Base-by-base conservation (phyloP, 805 yeast species). In the Candida jianshihensis region DNA sequence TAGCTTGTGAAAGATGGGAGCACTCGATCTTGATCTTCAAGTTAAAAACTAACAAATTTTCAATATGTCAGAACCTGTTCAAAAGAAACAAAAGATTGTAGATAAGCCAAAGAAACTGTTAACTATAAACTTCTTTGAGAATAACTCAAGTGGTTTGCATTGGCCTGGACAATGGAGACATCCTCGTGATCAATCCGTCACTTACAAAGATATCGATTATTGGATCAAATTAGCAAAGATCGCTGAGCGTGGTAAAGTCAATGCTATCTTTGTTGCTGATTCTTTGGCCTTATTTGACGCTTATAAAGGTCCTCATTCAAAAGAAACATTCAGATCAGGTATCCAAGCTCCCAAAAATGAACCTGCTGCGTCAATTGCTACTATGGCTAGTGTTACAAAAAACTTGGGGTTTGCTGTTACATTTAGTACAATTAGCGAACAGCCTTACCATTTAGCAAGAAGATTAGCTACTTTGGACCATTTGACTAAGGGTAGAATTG, bases 121-220 rank as follows among this genome's bases (percentile, higher is more conserved):
- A 11, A 26, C 29, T 10, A 26, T 26, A 14, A 61, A 60, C 46
- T 65, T 64, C 20, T 61, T 61, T 34, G 63, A 57, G 33, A 61
- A 60, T 63, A 62, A 54, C 15, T 52, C 53, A 7, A 40, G 34
- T 17, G 41, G 37, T 8, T 17, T 38, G 3, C 41, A 37, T 18
- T 26, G 31, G 28, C 31, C 36, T 30, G 33, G 41, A 7, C 37
- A 34, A 31, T 34, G 38, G 41, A 31, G 34, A 31, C 29, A 34
- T 22, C 38, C 41, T 18, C 20, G 34, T 13, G 38, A 35, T 19
- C 27, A n/a, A 26, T 37, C 41, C 11, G 10, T 34, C 4, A 29
- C 30, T 4, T 34, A 34, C 15, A 35, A 31, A 19, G 28, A 31
- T 9, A 15, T 57, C 29, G 60, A 58, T 18, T 57, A 61, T 42